Evolutionary conservation across 2,329 filamentous ascomycete species (phyloP).

Genomic region (Dothideomycetidae sp.): DNA sequence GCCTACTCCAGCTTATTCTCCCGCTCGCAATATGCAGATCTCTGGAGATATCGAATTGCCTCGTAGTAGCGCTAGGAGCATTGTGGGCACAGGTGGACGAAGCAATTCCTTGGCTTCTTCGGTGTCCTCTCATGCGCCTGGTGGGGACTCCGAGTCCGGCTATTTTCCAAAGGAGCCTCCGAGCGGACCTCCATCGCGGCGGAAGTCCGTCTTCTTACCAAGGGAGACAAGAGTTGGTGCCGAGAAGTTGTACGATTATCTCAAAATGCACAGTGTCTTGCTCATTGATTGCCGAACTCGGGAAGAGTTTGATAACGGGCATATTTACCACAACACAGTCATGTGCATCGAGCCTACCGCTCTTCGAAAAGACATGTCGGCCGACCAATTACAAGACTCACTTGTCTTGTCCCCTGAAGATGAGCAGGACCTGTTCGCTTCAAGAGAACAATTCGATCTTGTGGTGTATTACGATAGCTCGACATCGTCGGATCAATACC

Average conservation of each 20-base stretch:
- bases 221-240: constrained; percentile 51
- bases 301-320: constrained; percentile 70
- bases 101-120: constrained; percentile 36
- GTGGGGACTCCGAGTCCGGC: constrained; percentile 18
- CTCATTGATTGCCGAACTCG: constrained; percentile 76
- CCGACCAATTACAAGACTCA: constrained; percentile 50
- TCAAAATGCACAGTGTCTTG: constrained; percentile 54
- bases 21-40: constrained; percentile 56
- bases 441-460: constrained; percentile 62
- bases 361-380: constrained; percentile 51
- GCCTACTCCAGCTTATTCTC: constrained; percentile 64
- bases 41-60: constrained; percentile 51
- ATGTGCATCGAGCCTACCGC: constrained; percentile 84
- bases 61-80: constrained; percentile 48
- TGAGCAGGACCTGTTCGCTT: constrained; percentile 64
- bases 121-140: constrained; percentile 27
- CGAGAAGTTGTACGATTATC: constrained; percentile 55
- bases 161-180: constrained; percentile 27
- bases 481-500: constrained; percentile 45
- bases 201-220: constrained; percentile 34
- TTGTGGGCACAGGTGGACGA: constrained; percentile 40
- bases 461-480: constrained; percentile 80
- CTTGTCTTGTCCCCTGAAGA: constrained; percentile 55
- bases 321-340: constrained; percentile 69
- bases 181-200: constrained; percentile 18